Base-by-base conservation (phyloP, 495 filamentous ascomycete species). In the Neohortaea acidophila region DNA sequence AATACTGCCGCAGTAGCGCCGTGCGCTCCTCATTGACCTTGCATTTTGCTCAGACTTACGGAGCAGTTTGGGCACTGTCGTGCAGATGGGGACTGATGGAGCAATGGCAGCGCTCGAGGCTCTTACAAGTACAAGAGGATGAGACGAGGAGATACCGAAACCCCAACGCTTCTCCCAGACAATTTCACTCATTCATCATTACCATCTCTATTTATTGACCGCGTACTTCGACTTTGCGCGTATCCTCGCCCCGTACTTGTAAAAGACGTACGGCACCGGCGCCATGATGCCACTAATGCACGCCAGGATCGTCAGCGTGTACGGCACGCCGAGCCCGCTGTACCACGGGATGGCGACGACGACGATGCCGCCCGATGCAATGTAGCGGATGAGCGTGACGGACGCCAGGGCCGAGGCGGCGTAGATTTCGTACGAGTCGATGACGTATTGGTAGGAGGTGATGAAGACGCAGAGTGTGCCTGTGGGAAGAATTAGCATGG, bases 221-320 rank as follows among this genome's bases (percentile, higher is more conserved):
- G 64, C 63, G 58, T 61, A 66, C 42, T 59, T 60, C 43, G 64
- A 68, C 51, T 58, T 55, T 25, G 47, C 44, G 37, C 70, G 52
- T 48, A 73, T 66, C 32, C 39, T 46, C 3, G 51, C 50, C 1
- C 70, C 72, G 44, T 62, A 75, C 9, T 45, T 44, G 41, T 62
- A 72, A 36, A 75, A 66, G 1, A 67, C 45, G 52, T 68, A 73
- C 24, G 71, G 72, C 27, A 74, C 54, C 11, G 65, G 64, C 10
- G 64, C 62, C 52, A 73, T 53, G 6, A 69, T 28, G 2, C 56
- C 57, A 51, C 64, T 68, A 12, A 76, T 59, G 25, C 48, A 51
- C 0, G 52, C 73, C 38, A 75, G 44, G 17, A 77, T 68, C 13
- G 67, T 74, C 30, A 73, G 45, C 0, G 72, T 73, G 48, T 59